Base-by-base conservation (phyloP, 352 stramenopile species). In the Pythium guiyangense region DNA sequence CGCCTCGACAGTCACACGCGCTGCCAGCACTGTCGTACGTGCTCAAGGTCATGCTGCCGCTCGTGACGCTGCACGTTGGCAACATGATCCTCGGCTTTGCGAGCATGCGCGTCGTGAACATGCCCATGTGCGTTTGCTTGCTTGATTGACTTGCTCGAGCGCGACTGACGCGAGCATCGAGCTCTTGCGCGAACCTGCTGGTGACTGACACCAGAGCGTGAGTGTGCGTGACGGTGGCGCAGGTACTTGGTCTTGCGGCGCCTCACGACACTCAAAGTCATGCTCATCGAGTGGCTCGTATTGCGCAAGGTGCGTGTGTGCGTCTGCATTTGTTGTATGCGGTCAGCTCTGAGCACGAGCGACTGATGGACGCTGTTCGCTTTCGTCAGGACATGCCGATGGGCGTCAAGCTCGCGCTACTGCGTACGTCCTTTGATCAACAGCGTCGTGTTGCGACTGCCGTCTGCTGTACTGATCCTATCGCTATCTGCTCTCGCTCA, bases 261-360 rank as follows among this genome's bases (percentile, higher is more conserved):
- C 10, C 68, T 90, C 49, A 88, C 77, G 12, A 90, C 80, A 12
- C 63, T 90, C 67, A 88, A 85, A 31, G 79, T 90, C 52, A 73
- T 90, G 67, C 63, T 88, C 51, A 86, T 90, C 63, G 80, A 90
- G 55, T 88, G 75, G 74, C 64, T 90, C 64, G 71, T 88, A 53
- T 68, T 88, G 43, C 61, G 73, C 65, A 86, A 90, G 60, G 71
- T 76, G n/a, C 18, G 49, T 35, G 2, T 15, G 47, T 26, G 15
- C 34, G 18, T 48, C n/a, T 27, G 8, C 18, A 2, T 27, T 6
- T 14, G n/a, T 26, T 27, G 8, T 27, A 18, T 31, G 44, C 10
- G 3, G 10, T 17, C 20, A 15, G 20, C 2, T 2, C 12, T 10
- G 20, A 0, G 11, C 44, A 18, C 0, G 26, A n/a, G 44, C 9